These are phyloP conservation scores for Neurospora hispaniola DNA, from an alignment of 495 filamentous ascomycete genomes.

Conservation along the genomic window DNA sequence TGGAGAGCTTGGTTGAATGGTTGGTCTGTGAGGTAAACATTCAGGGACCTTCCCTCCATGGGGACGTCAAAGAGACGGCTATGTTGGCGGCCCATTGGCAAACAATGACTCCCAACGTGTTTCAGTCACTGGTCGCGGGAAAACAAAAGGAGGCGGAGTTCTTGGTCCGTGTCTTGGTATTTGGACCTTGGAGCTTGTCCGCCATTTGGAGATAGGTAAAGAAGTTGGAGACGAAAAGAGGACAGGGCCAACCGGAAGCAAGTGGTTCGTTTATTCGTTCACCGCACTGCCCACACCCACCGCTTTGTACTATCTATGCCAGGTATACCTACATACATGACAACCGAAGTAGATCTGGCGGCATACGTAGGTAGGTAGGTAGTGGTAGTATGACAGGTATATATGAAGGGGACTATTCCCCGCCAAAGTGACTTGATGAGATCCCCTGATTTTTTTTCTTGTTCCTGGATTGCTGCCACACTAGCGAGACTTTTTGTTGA, in stretches of 20 bases:
- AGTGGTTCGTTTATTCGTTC: neutral
- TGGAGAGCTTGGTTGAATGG: neutral
- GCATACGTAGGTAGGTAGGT: neutral
- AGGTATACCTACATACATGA: neutral
- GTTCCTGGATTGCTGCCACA: neutral
- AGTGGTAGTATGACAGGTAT: neutral
- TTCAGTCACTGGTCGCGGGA: neutral
- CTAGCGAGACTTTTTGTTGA: neutral
- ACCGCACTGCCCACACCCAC: neutral
- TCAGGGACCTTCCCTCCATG: neutral
- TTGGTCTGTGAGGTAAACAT: neutral
- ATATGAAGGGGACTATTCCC: neutral
- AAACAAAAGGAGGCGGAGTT: neutral
- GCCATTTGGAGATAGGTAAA: neutral
- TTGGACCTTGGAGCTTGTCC: neutral
- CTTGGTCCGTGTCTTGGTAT: neutral
- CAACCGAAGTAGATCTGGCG: neutral
- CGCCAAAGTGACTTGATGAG: neutral
- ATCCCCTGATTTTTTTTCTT: neutral
- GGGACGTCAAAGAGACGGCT: neutral
- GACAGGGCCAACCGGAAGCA: too few relatives aligned
- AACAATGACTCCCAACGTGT: neutral
- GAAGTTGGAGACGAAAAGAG: neutral
- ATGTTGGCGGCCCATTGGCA: neutral
- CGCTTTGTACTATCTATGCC: neutral